Base-by-base conservation (phyloP, 371 early-diverging fungal genomes). In the Haplosporangium sp. region DNA sequence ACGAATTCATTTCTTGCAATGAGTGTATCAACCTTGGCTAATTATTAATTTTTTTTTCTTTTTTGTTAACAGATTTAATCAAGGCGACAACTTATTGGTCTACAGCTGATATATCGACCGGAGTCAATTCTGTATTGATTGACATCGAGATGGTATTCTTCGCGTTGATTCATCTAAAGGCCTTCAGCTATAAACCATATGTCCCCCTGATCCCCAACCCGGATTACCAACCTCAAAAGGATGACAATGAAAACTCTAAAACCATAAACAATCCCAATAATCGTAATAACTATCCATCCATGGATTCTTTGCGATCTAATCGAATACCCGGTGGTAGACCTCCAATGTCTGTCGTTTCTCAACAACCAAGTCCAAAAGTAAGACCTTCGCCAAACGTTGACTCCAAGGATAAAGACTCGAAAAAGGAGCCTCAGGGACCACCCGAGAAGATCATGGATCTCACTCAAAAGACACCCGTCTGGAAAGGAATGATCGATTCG, bases 141-240 rank as follows among this genome's bases (percentile, higher is more conserved):
- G 74, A 83, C 44, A 35, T 83, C 40, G 83, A 83, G 59, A 76
- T 83, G 77, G 74, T 83, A 37, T 66, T 74, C 42, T 76, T 83
- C 61, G 74, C 83, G 3, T 2, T 83, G 4, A 67, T 83, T 62
- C 83, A 83, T 27, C 62, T 83, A 34, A 70, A 71, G 40, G 83
- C 83, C 20, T 83, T 74, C 68, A 68, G 71, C n/a, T 71, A 83
- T 62, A 71, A 83, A 39, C 76, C 74, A 19, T 83, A 83, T 44
- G 77, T 83, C 0, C 77, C 83, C 0, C 17, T 17, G n/a, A 70
- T 71, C n/a, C 68, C 67, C 10, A 81, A 74, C 61, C 82, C 75
- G 0, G 72, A 71, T 37, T 58, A 65, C 20, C 74, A 44, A 13
- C 79, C 15, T 50, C 37, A 27, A 44, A 19, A 64, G 27, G 64